These are phyloP conservation scores for Aspergillus sp. DNA, from an alignment of 2,329 filamentous ascomycete species.

Conservation along the genomic window DNA sequence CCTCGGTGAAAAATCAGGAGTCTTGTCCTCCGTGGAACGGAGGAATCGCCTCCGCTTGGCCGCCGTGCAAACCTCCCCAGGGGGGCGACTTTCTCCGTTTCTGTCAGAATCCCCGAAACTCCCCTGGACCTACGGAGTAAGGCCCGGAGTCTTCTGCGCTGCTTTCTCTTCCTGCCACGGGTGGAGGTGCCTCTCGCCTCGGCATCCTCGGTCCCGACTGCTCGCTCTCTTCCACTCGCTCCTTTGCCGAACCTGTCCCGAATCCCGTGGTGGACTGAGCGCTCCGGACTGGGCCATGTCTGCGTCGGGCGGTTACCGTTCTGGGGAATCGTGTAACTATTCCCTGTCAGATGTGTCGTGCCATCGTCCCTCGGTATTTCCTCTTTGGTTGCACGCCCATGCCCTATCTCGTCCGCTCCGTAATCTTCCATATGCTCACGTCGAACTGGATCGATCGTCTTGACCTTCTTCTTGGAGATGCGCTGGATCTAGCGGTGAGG, in stretches of 20 bases:
- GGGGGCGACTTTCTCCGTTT: not conserved
- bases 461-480: too few species aligned
- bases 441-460: too few species aligned
- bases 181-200: constrained; percentile 11
- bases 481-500: too few species aligned
- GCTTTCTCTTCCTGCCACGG: constrained; percentile 7
- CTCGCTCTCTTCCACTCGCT: constrained; percentile 1
- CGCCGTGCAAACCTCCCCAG: not conserved
- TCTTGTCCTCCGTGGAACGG: too few species aligned
- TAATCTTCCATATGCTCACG: not conserved
- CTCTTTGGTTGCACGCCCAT: not conserved
- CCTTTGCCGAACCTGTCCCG: constrained; percentile 23
- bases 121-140: constrained; percentile 1
- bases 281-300: constrained; percentile 8
- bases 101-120: not conserved
- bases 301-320: constrained; percentile 5
- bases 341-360: not conserved
- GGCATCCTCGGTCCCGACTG: constrained; percentile 21
- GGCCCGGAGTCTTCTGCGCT: too few species aligned
- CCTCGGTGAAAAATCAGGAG: constrained; percentile 17
- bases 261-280: constrained; percentile 27
- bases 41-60: too few species aligned
- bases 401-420: not conserved
- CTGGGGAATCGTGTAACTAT: constrained; percentile 19
- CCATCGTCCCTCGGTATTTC: constrained; percentile 4